Evolutionary conservation across 2,329 filamentous ascomycete genomes (phyloP), one percentile per base, ranked within the genome.

Genomic region (Albifimbria verrucaria): DNA sequence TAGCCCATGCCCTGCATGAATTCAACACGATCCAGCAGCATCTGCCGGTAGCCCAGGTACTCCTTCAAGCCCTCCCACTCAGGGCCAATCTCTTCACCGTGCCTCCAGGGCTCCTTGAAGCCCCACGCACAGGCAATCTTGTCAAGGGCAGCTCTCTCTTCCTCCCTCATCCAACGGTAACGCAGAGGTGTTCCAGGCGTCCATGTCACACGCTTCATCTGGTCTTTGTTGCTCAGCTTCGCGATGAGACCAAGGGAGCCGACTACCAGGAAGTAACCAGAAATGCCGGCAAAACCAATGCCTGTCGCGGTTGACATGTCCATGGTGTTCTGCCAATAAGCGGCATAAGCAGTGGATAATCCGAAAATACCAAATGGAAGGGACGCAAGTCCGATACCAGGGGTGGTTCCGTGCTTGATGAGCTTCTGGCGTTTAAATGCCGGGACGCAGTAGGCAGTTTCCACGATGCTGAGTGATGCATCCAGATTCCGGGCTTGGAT

Each of bases 151-250:
- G 87, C 89, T 22, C 94, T 80, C 76, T 99, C 92, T 58, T 96
- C 92, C 68, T 97, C 94, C 28, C 90, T 80, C 51, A 96, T 70
- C 89, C 92, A 97, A 15, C 94, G 82, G 63, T 90, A 82, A 56
- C 88, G 81, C 57, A 97, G 74, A 21, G 90, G 88, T 28, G 90
- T 87, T 11, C 94, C 94, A 0, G 85, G 84, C 9, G 88, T 80
- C 94, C 94, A 99, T 2, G 90, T 92, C 5, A 97, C 91, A 20
- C 94, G 85, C 64, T 88, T 87, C 90, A 97, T 96, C 71, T 97
- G 92, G 68, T 97, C 92, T 71, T 97, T 97, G 55, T 87, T 80
- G 28, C 93, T 97, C 23, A 90, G 86, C 54, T 95, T 77, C 9
- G 93, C 91, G 36, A 97, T 84, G 42, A 94, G 74, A 3, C 93